phyloP scores from a whole-genome alignment of 2,329 filamentous ascomycete species.

The Penicillium sp. region DNA sequence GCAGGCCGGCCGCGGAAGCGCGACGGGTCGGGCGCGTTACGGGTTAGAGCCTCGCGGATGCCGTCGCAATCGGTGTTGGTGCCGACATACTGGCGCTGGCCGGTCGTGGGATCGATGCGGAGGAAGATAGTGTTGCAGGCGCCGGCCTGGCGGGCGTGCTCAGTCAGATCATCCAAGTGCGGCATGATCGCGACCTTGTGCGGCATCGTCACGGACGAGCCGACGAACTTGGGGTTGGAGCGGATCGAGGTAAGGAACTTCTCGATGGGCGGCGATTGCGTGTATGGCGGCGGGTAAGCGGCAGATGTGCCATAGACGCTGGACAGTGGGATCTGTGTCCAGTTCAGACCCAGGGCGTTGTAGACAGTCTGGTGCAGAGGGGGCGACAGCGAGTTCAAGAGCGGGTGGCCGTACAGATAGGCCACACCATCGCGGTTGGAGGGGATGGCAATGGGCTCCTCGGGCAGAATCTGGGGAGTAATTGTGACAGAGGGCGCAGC shows the following conservation, averaged over 20 bases:
- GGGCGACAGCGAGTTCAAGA: slow-evolving; percentile 56
- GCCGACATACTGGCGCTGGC: slow-evolving; percentile 59
- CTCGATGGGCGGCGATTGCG: slow-evolving; percentile 35
- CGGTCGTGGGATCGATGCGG: slow-evolving; percentile 41
- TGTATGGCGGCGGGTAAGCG: slow-evolving; percentile 37
- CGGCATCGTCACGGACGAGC: slow-evolving; percentile 76
- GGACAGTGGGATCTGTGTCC: slow-evolving; percentile 46
- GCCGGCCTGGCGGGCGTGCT: slow-evolving; percentile 69
- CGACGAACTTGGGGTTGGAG: slow-evolving; percentile 48
- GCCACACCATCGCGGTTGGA: slow-evolving; percentile 49
- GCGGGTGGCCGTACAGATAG: slow-evolving; percentile 57
- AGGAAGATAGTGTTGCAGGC: slow-evolving; percentile 79
- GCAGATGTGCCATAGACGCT: slow-evolving; percentile 30
- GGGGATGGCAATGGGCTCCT: slow-evolving; percentile 35
- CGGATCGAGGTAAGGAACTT: slow-evolving; percentile 37
- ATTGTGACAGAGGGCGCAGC: slow-evolving; percentile 19
- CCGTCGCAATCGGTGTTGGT: slow-evolving; percentile 81
- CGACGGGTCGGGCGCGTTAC: slow-evolving; percentile 43
- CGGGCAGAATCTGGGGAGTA: slow-evolving; percentile 18
- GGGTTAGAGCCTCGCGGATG: slow-evolving; percentile 67
- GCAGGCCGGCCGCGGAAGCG: slow-evolving; percentile 56
- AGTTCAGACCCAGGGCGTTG: slow-evolving; percentile 47
- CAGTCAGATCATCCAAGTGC: slow-evolving; percentile 69
- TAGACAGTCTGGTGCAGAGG: slow-evolving; percentile 56
- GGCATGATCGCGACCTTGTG: slow-evolving; percentile 75